Evolutionary conservation across 768 basidiomycete species (phyloP).

Genomic region (Tylopilus plumbeoviolaceoides): DNA sequence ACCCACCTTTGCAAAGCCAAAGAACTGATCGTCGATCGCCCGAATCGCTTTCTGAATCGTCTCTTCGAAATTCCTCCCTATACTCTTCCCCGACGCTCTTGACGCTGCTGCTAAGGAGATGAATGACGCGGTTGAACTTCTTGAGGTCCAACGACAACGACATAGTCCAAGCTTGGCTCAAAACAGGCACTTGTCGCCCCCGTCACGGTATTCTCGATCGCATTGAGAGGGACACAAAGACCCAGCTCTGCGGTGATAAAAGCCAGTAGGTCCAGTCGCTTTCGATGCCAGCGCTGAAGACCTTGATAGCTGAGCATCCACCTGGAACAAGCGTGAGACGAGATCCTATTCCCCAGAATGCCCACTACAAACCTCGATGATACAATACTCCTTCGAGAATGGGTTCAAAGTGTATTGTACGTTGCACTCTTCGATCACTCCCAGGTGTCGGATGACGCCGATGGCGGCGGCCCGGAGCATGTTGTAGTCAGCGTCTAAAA

Average conservation of each 20-base stretch:
- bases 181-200: constrained; percentile 97
- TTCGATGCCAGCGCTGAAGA: constrained; percentile 98
- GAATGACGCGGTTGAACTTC: constrained; percentile 94
- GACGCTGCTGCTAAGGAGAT: constrained; percentile 91
- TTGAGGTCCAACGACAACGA: constrained; percentile 97
- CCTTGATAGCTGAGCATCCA: constrained; percentile 96
- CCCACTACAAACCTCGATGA: constrained; percentile 72
- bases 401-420: constrained; percentile 99
- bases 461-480: constrained; percentile 98
- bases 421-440: constrained; percentile 97
- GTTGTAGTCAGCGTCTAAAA: constrained; percentile 99
- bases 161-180: constrained; percentile 95
- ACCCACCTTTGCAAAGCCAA: constrained; percentile 81
- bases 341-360: neutral
- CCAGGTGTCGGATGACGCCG: constrained; percentile 97
- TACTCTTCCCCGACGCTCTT: constrained; percentile 99
- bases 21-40: constrained; percentile 92
- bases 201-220: constrained; percentile 97
- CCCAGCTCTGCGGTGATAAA: constrained; percentile 99
- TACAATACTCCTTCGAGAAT: constrained; percentile 92
- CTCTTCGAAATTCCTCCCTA: constrained; percentile 97
- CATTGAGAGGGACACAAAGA: constrained; percentile 94
- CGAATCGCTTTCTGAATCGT: constrained; percentile 98
- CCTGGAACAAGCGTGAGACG: constrained; percentile 32
- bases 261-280: constrained; percentile 92